phyloP scores from a whole-genome alignment of 768 basidiomycete genomes.

The Chlorophyllum brunneum region DNA sequence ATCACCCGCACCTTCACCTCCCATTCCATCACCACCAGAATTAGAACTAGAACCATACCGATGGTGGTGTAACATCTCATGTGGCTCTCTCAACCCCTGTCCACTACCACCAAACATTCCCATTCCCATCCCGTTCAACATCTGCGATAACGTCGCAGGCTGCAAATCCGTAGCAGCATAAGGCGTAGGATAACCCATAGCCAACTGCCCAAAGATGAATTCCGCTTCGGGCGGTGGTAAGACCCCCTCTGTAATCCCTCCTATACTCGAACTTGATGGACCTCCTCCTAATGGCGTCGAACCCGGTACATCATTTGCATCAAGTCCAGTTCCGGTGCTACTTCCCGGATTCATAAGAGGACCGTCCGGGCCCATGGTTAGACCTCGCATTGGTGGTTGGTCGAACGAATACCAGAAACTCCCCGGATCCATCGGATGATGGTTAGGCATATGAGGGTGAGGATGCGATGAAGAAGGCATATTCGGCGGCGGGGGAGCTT shows the following conservation, averaged over 20 bases:
- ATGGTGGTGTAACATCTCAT: too few relatives aligned
- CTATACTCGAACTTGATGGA: neutral
- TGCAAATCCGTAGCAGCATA: neutral
- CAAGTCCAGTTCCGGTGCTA: neutral
- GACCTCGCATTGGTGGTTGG: neutral
- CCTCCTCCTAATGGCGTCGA: neutral
- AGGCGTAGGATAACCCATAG: constrained; percentile 10
- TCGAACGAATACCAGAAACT: constrained; percentile 8
- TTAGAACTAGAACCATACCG: neutral
- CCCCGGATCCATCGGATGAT: constrained; percentile 3
- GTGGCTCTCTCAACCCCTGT: too few relatives aligned
- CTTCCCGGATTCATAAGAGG: neutral
- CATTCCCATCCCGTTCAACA: constrained; percentile 10
- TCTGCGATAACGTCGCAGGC: neutral
- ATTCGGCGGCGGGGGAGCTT: constrained; percentile 6
- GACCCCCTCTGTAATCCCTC: neutral
- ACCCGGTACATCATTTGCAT: too few relatives aligned
- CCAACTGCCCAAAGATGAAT: constrained; percentile 9
- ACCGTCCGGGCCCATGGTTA: neutral
- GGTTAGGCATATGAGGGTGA: neutral
- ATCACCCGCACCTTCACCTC: neutral
- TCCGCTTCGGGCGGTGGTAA: constrained; percentile 2
- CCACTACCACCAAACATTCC: neutral
- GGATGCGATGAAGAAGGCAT: neutral
- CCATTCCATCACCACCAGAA: neutral